Evolutionary conservation across 176 grass and related monocot genomes (phyloP).

Genomic region (Paspalum vaginatum): DNA sequence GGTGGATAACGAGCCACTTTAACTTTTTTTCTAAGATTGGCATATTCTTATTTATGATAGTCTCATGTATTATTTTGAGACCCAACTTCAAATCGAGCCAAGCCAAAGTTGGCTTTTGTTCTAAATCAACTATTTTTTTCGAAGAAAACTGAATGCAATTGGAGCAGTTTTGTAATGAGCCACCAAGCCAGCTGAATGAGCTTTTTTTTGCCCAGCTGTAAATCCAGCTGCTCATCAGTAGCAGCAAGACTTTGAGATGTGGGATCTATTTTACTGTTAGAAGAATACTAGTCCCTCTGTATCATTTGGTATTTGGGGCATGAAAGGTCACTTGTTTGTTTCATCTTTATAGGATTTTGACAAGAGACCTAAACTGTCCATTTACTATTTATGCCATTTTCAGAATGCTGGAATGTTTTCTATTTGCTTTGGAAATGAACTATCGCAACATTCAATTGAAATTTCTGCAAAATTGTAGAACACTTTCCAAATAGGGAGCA

Average conservation of each 20-base stretch:
- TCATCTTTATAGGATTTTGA: not conserved
- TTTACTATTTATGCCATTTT: not conserved
- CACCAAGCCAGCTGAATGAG: no score
- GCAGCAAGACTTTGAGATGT: not conserved
- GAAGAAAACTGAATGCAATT: no score
- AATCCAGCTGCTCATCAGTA: not conserved
- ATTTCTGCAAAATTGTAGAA: not conserved
- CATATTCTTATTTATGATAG: no score
- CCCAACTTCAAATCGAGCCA: no score
- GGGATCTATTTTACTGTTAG: constrained; percentile 12
- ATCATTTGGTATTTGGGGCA: not conserved
- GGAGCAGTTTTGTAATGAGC: no score
- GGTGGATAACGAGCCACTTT: no score
- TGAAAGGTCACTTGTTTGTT: not conserved
- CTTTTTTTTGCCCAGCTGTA: no score
- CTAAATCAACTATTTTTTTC: no score
- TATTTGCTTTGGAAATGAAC: not conserved
- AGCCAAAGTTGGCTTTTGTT: no score
- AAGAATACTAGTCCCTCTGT: not conserved
- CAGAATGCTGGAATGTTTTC: not conserved
- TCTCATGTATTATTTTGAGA: no score
- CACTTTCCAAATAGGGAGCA: not conserved
- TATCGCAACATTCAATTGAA: not conserved
- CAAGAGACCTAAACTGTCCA: not conserved
- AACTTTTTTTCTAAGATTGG: no score